phyloP scores from a whole-genome alignment of 2,329 filamentous ascomycete species.

The Rhinocladiella similis region DNA sequence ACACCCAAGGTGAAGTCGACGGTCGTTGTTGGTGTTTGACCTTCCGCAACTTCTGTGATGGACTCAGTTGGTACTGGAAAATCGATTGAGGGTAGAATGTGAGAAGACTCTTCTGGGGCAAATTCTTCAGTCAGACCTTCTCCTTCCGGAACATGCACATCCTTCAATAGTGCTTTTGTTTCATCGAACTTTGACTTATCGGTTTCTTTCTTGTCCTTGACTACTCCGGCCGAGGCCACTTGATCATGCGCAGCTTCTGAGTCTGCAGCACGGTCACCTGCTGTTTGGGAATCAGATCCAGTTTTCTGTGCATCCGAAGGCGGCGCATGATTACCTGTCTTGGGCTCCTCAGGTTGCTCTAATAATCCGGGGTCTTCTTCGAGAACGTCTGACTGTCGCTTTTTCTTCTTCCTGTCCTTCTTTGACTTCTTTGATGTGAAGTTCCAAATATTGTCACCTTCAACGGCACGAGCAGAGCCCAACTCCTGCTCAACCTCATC shows the following conservation, averaged over 20 bases:
- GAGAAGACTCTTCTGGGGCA: no score
- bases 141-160: not conserved
- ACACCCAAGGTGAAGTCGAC: no score
- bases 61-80: no score
- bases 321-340: not conserved
- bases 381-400: constrained; percentile 28
- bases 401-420: constrained; percentile 38
- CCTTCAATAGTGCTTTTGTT: not conserved
- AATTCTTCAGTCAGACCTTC: not conserved
- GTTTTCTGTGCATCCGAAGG: not conserved
- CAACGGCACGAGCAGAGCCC: not conserved
- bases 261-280: not conserved
- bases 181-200: constrained; percentile 24
- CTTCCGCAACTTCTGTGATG: no score
- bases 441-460: not conserved
- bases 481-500: not conserved
- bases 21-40: no score
- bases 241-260: not conserved
- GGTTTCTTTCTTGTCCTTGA: constrained; percentile 38
- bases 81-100: no score
- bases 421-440: constrained; percentile 33
- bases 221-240: not conserved
- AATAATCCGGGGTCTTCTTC: not conserved
- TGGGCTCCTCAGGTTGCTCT: not conserved
- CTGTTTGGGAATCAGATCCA: not conserved